Percentiles rank a stretch among this genome's conserved stretches.
phyloP scores from a whole-genome alignment of 208 protist genomes.

The Trypanosoma theileri region DNA sequence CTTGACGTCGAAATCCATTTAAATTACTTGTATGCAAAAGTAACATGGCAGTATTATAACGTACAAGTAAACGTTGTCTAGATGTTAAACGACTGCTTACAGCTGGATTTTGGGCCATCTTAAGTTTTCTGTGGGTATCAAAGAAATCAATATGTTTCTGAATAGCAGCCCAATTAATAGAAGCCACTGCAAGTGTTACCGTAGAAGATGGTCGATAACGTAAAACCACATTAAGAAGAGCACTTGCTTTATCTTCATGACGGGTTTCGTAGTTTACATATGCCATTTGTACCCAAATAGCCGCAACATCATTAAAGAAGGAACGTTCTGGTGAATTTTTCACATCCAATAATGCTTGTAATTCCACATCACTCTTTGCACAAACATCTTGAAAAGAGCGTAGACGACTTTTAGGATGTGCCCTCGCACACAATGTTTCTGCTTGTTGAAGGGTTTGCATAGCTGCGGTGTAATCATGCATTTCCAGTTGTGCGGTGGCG shows the following conservation, averaged over 20 bases:
- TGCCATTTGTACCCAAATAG: slow-evolving; percentile 82
- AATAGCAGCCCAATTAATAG: slow-evolving; percentile 74
- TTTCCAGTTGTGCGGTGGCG: slow-evolving; percentile 67
- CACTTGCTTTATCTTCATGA: slow-evolving; percentile 48
- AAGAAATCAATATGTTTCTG: slow-evolving; percentile 68
- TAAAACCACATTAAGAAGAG: slow-evolving; percentile 55
- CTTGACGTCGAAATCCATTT: slow-evolving; percentile 48
- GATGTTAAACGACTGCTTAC: slow-evolving; percentile 57
- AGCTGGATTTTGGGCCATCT: slow-evolving; percentile 59
- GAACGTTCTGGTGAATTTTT: slow-evolving; percentile 46
- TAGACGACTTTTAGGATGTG: slow-evolving; percentile 47
- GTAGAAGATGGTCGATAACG: slow-evolving; percentile 54
- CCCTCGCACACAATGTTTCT: slow-evolving; percentile 48
- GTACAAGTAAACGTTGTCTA: slow-evolving; percentile 63
- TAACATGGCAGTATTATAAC: slow-evolving; percentile 86
- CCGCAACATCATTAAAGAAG: slow-evolving; percentile 79
- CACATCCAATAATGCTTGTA: slow-evolving; percentile 32
- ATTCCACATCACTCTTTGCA: slow-evolving; percentile 30
- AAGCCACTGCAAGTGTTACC: slow-evolving; percentile 63
- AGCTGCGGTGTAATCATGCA: slow-evolving; percentile 49
- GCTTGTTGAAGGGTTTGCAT: slow-evolving; percentile 62
- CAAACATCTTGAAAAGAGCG: slow-evolving; percentile 55
- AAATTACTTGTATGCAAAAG: slow-evolving; percentile 62
- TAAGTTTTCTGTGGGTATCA: slow-evolving; percentile 68
- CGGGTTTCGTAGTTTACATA: slow-evolving; percentile 54